These are phyloP conservation scores for Cordyceps pruinosa DNA, from an alignment of 2,329 filamentous ascomycete genomes.

Conservation along the genomic window DNA sequence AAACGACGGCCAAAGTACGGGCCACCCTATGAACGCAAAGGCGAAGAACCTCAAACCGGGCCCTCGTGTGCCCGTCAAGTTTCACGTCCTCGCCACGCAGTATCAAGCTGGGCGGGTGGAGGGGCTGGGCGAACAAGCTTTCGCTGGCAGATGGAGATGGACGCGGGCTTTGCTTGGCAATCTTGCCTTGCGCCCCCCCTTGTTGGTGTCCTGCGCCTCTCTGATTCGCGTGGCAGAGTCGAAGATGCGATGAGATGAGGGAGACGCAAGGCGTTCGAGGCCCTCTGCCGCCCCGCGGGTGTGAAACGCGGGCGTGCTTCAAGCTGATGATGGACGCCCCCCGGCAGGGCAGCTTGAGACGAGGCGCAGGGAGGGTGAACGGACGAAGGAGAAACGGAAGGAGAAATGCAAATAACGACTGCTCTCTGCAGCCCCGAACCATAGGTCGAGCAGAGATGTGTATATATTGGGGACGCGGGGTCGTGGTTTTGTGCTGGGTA, in stretches of 20 bases:
- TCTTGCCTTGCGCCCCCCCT: background rate
- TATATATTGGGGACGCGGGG: background rate
- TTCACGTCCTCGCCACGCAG: background rate
- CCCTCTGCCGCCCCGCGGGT: background rate
- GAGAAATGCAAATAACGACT: background rate
- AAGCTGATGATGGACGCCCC: background rate
- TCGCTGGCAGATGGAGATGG: background rate
- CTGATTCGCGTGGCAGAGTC: background rate
- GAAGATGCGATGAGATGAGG: background rate
- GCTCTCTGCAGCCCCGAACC: background rate
- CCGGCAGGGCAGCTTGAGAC: background rate
- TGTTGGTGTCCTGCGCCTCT: background rate
- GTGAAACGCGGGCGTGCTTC: slow-evolving; percentile 20
- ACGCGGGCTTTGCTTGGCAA: too few relatives aligned
- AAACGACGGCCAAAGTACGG: background rate
- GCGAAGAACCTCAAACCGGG: background rate
- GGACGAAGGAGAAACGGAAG: background rate
- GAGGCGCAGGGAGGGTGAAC: background rate
- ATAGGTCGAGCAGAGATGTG: background rate
- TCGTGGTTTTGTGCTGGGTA: background rate
- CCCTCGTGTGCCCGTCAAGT: background rate
- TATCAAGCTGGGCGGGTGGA: background rate
- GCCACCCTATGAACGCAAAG: background rate
- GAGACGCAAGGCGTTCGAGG: background rate
- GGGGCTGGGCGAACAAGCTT: background rate